Evolutionary conservation across 208 protist species (phyloP).

Genomic region (Leishmania major): DNA sequence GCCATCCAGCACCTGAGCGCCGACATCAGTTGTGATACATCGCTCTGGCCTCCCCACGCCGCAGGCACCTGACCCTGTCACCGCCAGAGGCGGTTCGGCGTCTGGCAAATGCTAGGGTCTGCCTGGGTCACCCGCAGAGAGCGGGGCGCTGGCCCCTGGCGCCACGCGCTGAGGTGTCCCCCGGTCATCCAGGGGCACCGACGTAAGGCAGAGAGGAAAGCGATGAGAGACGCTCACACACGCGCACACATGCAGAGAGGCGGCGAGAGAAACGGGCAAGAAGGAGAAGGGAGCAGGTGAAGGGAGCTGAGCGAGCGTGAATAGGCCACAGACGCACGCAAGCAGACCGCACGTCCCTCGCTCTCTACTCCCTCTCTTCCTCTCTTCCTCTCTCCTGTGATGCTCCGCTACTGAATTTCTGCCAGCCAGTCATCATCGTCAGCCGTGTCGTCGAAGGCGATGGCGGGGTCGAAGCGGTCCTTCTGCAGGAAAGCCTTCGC

Average conservation of each 20-base stretch:
- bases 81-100: background rate
- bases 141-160: background rate
- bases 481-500: constrained; percentile 36
- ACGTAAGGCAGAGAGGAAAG: background rate
- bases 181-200: background rate
- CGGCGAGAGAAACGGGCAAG: background rate
- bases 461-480: constrained; percentile 16
- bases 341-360: background rate
- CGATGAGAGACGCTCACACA: background rate
- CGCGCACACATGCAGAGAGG: background rate
- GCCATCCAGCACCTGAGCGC: background rate
- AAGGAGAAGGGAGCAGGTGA: background rate
- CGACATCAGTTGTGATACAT: background rate
- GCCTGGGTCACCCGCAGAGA: background rate
- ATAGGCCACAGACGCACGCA: background rate
- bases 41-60: background rate
- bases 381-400: background rate
- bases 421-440: constrained; percentile 40
- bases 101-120: background rate
- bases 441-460: constrained; percentile 13
- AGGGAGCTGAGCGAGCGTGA: background rate
- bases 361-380: background rate
- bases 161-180: background rate
- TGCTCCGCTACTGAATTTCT: constrained; percentile 17
- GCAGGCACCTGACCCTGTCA: background rate